Base-by-base conservation (phyloP, 2,329 filamentous ascomycete species). In the Aphanoascus verrucosus region DNA sequence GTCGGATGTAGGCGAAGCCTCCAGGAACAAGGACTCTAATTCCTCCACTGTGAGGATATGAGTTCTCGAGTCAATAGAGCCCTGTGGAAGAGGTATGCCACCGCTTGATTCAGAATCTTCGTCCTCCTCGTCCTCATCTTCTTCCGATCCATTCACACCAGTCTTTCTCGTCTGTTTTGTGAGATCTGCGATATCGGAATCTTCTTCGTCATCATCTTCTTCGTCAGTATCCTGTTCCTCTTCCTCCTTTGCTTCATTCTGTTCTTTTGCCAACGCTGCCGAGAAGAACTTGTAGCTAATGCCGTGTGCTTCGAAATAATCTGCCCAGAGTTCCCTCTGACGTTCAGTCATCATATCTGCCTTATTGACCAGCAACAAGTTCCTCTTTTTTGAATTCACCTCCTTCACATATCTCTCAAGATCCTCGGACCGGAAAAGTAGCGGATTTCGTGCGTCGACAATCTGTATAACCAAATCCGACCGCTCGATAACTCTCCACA, bases 261-360 rank as follows among this genome's bases (percentile, higher is more conserved):
- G 74, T 71, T 97, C 88, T 69, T 94, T 94, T 9, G 93, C 93
- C 55, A 98, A 70, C 56, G 86, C 83, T 1, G 93, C 93, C 1
- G 94, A 98, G 75, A 98, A 98, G 75, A 97, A 98, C 63, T 85
- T 86, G 76, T 93, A 98, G 52, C 86, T 82, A 64, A 98, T 94
- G 28, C 83, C 82, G 23, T 85, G 81, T 61, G 82, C 75, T 61
- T 84, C 84, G 61, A 98, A 88, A 65, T 95, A 88, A 61, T 85
- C 80, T 2, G 90, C 90, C 93, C 93, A 98, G 0, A 78, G 76
- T 59, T 79, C 79, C 59, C 93, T 78, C 72, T 98, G 94, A 63
- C 82, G 81, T 46, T 82, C 69, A 1, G 90, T 94, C 87, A 98
- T 90, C 93, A 98, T 96, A 72, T 98, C 93, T 44, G 93, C 90